A percentile compares a stretch with the other conserved stretches of the same genome.
Evolutionary conservation across 352 stramenopile species (phyloP).

Genomic region (Peronosclerospora sorghi): DNA sequence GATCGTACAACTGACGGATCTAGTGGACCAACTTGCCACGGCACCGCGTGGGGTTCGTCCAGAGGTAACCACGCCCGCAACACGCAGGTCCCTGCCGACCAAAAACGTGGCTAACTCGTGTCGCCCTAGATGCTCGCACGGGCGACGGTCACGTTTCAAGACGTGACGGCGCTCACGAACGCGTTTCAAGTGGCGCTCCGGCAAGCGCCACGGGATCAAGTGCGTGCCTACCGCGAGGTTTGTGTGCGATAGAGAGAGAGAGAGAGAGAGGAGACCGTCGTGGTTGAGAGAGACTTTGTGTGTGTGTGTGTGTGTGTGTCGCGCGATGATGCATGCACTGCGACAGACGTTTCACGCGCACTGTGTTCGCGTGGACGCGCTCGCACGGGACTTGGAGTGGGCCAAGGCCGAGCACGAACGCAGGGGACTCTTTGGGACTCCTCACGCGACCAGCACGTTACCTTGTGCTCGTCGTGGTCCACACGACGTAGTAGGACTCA

Average conservation of each 20-base stretch:
- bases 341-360: slow-evolving; percentile 79
- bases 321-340: not conserved
- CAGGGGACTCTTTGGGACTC: slow-evolving; percentile 63
- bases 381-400: slow-evolving; percentile 71
- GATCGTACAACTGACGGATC: slow-evolving; percentile 75
- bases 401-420: slow-evolving; percentile 70
- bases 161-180: slow-evolving; percentile 80
- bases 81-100: no score
- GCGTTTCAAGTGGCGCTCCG: slow-evolving; percentile 71
- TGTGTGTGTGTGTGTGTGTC: not conserved
- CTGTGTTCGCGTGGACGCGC: slow-evolving; percentile 63
- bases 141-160: slow-evolving; percentile 75
- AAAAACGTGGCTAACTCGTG: not conserved
- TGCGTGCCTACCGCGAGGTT: slow-evolving; percentile 61
- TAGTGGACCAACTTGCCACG: slow-evolving; percentile 77
- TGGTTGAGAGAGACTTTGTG: not conserved
- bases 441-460: no score
- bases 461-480: no score
- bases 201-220: slow-evolving; percentile 61
- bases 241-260: slow-evolving; percentile 2
- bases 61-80: no score
- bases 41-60: slow-evolving; percentile 53
- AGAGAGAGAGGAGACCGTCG: no score
- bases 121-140: slow-evolving; percentile 45
- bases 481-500: no score